Evolutionary conservation across 164 flowering plant species (phyloP).

Genomic region (Nymphaea thermarum): DNA sequence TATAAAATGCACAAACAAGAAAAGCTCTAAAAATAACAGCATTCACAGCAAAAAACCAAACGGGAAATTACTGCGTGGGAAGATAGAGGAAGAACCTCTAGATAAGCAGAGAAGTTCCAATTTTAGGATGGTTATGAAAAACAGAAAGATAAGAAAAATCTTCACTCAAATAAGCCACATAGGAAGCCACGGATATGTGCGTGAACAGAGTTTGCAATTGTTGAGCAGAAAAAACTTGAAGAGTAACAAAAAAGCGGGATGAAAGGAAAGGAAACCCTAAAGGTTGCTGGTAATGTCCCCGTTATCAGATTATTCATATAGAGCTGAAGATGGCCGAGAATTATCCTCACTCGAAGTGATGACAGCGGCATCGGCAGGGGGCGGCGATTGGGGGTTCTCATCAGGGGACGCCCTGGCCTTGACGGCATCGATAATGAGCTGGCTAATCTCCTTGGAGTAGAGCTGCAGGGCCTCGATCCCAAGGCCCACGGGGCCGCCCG

Average conservation of each 20-base stretch:
- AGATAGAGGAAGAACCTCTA: too few relatives aligned
- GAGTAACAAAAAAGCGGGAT: too few relatives aligned
- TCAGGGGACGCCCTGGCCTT: neutral
- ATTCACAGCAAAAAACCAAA: too few relatives aligned
- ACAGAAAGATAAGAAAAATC: too few relatives aligned
- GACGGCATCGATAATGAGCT: constrained; percentile 54
- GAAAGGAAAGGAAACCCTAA: neutral
- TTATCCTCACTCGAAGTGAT: neutral
- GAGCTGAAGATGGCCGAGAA: neutral
- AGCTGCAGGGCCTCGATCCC: constrained; percentile 81
- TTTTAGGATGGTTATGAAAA: too few relatives aligned
- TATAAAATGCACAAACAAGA: neutral
- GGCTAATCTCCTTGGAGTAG: constrained; percentile 89
- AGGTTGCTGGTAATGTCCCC: neutral
- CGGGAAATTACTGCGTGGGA: too few relatives aligned
- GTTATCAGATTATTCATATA: neutral
- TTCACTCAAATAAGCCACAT: too few relatives aligned
- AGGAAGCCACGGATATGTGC: too few relatives aligned
- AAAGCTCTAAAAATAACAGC: too few relatives aligned
- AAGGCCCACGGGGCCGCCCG: constrained; percentile 28
- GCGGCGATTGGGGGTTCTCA: neutral
- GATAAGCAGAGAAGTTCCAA: too few relatives aligned
- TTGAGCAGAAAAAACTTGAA: too few relatives aligned
- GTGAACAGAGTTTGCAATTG: too few relatives aligned
- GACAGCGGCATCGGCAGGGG: neutral